Conservation (phyloP, 2,329 filamentous ascomycete genomes). For the Tolypocladium inflatum region DNA sequence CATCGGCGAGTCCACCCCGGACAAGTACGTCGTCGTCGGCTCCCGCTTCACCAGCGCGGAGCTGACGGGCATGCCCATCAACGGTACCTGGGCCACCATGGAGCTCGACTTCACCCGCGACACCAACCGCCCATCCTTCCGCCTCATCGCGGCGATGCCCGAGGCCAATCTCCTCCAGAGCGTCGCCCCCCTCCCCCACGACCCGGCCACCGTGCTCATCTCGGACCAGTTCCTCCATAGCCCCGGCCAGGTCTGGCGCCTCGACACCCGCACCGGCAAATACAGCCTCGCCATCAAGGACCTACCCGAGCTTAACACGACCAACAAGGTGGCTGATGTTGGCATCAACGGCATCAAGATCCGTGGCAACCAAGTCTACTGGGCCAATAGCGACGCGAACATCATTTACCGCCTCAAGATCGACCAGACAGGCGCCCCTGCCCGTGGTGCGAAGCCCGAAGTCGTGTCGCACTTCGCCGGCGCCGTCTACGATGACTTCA, state of each 20-base stretch:
- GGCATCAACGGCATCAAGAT: background rate
- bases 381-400: background rate
- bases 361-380: background rate
- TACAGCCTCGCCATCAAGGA: background rate
- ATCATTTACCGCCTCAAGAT: background rate
- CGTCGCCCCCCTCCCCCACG: background rate
- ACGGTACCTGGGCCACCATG: background rate
- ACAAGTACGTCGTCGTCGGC: background rate
- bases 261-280: background rate
- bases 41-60: background rate
- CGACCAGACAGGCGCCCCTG: background rate
- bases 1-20: background rate
- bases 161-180: background rate
- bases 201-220: background rate
- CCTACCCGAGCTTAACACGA: background rate
- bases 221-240: background rate
- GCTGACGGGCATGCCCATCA: background rate
- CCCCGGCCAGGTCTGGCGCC: background rate
- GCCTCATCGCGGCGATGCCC: background rate
- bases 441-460: background rate
- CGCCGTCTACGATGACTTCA: background rate
- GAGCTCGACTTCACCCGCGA: background rate
- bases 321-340: background rate
- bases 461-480: background rate
- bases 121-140: background rate